Evolutionary conservation across 2,329 filamentous ascomycete species (phyloP), one percentile per base, ranked within the genome.

Genomic region (Venturia asperata): DNA sequence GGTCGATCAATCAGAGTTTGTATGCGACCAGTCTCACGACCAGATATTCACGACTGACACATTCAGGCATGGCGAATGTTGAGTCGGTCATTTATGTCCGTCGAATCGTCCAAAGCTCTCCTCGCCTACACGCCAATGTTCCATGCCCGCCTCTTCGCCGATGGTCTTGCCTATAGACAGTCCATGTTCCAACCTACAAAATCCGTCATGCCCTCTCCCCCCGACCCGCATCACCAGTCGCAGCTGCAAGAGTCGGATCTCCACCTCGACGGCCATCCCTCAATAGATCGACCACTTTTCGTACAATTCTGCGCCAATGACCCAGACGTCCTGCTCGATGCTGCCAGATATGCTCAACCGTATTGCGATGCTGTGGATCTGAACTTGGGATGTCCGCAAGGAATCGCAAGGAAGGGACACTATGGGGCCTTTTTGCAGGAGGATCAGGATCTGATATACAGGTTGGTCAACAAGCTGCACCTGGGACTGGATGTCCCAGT

Each of bases 1-100:
- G 94, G 94, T 99, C 27, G 93, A 99, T 73, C 91, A 97, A 76
- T 97, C 92, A 41, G 94, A 99, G 80, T 97, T 97, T 80, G 92
- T 96, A 81, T 58, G 47, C 42, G 13, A 27, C 6, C 6, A 24
- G 11, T 45, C 37, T 55, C 34, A 27, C 27, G 39, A 24, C 24
- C 11, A 52, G 30, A 60, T 45, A 52, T 13, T 19, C n/a, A 7
- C 2, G 10, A 24, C 17, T 56, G 15, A 58, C 30, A 6, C 11
- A 4, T 19, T 6, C 13, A 96, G 92, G 94, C 93, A 71, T 99
- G 94, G 94, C 90, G 94, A 71, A 88, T 97, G 83, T 87, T 99
- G 69, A 90, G 90, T n/a, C 87, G 94, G 70, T 97, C 92, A 7
- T 97, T 96, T 77, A 86, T 97, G 71, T 82, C 89, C 1, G 77